Evolutionary conservation across 306 rosid genomes (phyloP).

Genomic region (Prunus padus): DNA sequence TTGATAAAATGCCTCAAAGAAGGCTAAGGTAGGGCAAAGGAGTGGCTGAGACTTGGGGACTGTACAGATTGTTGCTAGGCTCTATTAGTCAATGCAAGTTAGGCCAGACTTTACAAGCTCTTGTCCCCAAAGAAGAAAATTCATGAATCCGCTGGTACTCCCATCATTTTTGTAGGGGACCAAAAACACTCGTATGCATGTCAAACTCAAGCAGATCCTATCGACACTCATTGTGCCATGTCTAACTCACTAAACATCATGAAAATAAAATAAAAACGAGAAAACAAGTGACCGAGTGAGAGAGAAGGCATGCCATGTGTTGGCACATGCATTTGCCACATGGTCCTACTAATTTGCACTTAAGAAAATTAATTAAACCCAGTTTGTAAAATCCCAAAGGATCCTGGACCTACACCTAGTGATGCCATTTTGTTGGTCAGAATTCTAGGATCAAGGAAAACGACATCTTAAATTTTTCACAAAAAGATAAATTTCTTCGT

Average conservation of each 20-base stretch:
- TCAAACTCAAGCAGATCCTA: conserved; percentile 8
- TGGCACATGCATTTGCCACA: conserved; percentile 18
- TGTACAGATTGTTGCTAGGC: too few species aligned
- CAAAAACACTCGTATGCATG: not conserved
- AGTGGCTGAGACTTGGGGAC: too few species aligned
- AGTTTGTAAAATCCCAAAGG: not conserved
- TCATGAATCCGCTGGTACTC: too few species aligned
- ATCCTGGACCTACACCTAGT: conserved; percentile 1
- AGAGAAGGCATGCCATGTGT: not conserved
- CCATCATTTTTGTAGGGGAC: too few species aligned
- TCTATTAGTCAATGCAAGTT: too few species aligned
- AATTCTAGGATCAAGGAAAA: not conserved
- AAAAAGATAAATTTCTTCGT: not conserved
- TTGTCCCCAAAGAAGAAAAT: too few species aligned
- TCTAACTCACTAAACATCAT: not conserved
- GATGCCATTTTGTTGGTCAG: not conserved
- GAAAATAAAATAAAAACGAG: not conserved
- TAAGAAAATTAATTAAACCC: not conserved
- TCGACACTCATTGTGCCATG: conserved; percentile 16
- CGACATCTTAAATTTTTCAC: not conserved
- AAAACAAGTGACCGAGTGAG: not conserved
- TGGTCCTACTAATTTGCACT: conserved; percentile 11
- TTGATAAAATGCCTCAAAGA: too few species aligned
- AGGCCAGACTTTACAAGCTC: too few species aligned
- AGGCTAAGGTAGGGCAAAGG: too few species aligned